These are phyloP conservation scores for Rhazya stricta DNA, from an alignment of 257 asterid genomes.

Conservation along the genomic window DNA sequence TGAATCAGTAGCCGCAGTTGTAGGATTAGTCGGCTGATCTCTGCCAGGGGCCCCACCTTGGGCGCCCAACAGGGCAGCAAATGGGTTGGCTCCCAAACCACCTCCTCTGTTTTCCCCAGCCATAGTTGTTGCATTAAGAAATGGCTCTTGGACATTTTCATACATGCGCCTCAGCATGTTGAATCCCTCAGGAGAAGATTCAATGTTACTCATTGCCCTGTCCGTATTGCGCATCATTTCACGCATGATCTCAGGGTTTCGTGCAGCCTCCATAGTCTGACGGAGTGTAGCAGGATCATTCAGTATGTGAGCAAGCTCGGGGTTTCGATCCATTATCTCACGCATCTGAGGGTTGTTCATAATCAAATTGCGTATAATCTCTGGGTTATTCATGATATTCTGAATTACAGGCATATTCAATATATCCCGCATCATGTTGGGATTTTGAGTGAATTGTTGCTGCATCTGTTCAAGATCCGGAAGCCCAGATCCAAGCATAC, in stretches of 20 bases:
- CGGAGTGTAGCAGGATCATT: constrained; percentile 59
- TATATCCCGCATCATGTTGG: constrained; percentile 54
- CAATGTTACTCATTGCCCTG: constrained; percentile 62
- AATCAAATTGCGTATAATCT: constrained; percentile 43
- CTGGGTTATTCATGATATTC: constrained; percentile 58
- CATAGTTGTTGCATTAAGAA: constrained; percentile 52
- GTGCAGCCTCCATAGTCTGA: constrained; percentile 62
- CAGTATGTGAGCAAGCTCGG: constrained; percentile 50
- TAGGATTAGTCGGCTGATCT: constrained; percentile 27
- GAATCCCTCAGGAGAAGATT: constrained; percentile 62
- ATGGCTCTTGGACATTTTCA: constrained; percentile 60
- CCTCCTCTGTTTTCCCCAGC: constrained; percentile 37
- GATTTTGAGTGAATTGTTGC: constrained; percentile 46
- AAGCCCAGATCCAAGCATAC: constrained; percentile 45
- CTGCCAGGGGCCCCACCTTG: constrained; percentile 37
- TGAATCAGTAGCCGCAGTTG: constrained; percentile 29
- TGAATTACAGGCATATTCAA: constrained; percentile 47
- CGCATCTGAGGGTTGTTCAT: constrained; percentile 65
- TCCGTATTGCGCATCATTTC: constrained; percentile 67
- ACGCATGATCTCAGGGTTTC: constrained; percentile 63
- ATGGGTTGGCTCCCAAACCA: constrained; percentile 44
- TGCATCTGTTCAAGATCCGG: constrained; percentile 47
- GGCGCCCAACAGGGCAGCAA: constrained; percentile 42
- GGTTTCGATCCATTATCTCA: constrained; percentile 55
- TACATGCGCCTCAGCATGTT: constrained; percentile 66